Conservation (phyloP, 2,329 filamentous ascomycete genomes). For the Aspergillus terreus region DNA sequence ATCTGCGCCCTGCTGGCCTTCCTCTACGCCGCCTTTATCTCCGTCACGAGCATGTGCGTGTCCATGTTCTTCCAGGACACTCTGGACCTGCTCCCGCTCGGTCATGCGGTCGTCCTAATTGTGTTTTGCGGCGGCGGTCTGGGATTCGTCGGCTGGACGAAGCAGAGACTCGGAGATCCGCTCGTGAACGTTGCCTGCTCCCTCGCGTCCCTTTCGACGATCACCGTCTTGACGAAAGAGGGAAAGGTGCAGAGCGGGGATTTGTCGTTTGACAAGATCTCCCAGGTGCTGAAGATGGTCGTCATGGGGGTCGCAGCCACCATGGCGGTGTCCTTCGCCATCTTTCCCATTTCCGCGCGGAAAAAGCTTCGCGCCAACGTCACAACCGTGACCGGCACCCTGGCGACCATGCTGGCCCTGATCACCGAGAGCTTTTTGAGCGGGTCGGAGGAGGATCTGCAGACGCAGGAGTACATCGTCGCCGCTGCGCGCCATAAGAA, state of each 20-base stretch:
- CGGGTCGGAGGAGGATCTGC: conserved; percentile 74
- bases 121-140: conserved; percentile 83
- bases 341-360: conserved; percentile 77
- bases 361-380: conserved; percentile 69
- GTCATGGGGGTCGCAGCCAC: conserved; percentile 71
- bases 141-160: conserved; percentile 84
- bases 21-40: conserved; percentile 70
- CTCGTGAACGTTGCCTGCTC: conserved; percentile 83
- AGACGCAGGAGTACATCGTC: conserved; percentile 60
- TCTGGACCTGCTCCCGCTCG: conserved; percentile 63
- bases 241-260: conserved; percentile 78
- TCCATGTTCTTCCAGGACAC: conserved; percentile 72
- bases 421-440: conserved; percentile 81
- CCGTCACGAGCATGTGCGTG: conserved; percentile 82
- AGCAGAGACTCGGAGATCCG: conserved; percentile 73
- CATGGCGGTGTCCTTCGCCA: conserved; percentile 68
- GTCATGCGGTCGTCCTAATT: conserved; percentile 74
- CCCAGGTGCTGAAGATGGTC: conserved; percentile 79
- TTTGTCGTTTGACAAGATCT: conserved; percentile 76
- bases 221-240: conserved; percentile 87
- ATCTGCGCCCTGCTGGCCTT: conserved; percentile 75
- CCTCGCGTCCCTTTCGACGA: conserved; percentile 80
- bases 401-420: conserved; percentile 76
- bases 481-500: conserved; percentile 63
- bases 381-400: conserved; percentile 66